These are phyloP conservation scores for Warburgia ugandensis DNA, from an alignment of 164 flowering plant species.

Conservation along the genomic window DNA sequence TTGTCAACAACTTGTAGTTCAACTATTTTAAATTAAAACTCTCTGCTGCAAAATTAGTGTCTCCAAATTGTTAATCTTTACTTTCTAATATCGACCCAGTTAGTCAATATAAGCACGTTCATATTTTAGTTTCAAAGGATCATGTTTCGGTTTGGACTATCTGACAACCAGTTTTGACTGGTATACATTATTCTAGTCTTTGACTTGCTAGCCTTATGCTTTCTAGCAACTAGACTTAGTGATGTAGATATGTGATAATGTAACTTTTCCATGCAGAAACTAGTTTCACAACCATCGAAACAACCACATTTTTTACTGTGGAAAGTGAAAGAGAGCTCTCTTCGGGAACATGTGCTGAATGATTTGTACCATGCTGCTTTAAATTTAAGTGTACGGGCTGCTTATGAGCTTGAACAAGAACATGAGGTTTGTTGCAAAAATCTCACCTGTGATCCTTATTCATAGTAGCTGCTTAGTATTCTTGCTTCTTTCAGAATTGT, in stretches of 20 bases:
- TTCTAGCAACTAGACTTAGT: background rate
- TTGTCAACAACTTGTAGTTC: too few species aligned
- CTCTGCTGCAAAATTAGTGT: too few species aligned
- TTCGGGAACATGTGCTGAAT: slow-evolving; percentile 51
- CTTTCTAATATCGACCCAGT: background rate
- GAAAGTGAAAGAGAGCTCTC: slow-evolving; percentile 50
- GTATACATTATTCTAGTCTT: background rate
- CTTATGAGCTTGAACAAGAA: slow-evolving; percentile 50
- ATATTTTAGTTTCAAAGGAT: too few species aligned
- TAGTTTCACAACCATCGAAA: slow-evolving; percentile 21
- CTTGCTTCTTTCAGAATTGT: background rate
- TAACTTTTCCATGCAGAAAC: slow-evolving; percentile 42
- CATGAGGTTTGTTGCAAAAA: slow-evolving; percentile 57
- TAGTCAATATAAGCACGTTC: background rate
- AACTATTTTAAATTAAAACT: too few species aligned
- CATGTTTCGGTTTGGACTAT: too few species aligned
- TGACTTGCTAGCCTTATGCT: background rate
- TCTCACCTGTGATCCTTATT: too few species aligned
- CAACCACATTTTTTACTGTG: slow-evolving; percentile 40
- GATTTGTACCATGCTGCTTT: slow-evolving; percentile 88
- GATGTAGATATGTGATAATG: background rate
- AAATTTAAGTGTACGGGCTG: slow-evolving; percentile 51
- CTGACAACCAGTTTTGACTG: too few species aligned
- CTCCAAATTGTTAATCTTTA: background rate
- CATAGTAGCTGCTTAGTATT: background rate